A percentile compares a stretch with the other conserved stretches of the same genome.
Evolutionary conservation across 768 basidiomycete species (phyloP).

Genomic region (Pleurotus djamor): DNA sequence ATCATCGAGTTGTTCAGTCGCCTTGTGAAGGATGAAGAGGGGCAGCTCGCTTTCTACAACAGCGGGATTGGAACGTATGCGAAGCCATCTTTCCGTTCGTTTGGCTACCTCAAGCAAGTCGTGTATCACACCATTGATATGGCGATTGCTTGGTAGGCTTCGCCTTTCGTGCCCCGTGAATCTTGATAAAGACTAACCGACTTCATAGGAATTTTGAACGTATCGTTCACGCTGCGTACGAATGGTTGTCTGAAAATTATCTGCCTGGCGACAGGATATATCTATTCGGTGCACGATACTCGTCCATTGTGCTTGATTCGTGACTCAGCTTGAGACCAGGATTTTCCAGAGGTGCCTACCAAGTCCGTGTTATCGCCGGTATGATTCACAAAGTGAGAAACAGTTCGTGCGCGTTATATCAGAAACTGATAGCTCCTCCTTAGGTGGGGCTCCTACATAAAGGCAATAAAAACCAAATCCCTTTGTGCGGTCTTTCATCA

Average conservation of each 20-base stretch:
- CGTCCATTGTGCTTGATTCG: not conserved
- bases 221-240: conserved; percentile 21
- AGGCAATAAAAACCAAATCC: not conserved
- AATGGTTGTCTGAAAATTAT: conserved; percentile 25
- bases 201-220: conserved; percentile 22
- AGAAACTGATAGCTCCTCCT: not conserved
- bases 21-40: conserved; percentile 13
- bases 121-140: conserved; percentile 27
- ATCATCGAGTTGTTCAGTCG: conserved; percentile 25
- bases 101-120: conserved; percentile 14
- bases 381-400: conserved; percentile 24
- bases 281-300: conserved; percentile 17
- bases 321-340: conserved; percentile 13
- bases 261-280: conserved; percentile 20
- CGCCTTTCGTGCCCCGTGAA: not conserved
- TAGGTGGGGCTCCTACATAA: conserved; percentile 10
- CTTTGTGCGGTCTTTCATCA: not conserved
- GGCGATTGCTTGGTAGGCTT: conserved; percentile 31
- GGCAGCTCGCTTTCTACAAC: conserved; percentile 27
- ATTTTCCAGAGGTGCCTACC: conserved; percentile 32
- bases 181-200: not conserved
- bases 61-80: conserved; percentile 31
- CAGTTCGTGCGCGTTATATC: not conserved
- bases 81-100: conserved; percentile 14
- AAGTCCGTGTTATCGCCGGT: conserved; percentile 23